phyloP scores from a whole-genome alignment of 495 filamentous ascomycete genomes.

The Penicillium tannophilum region DNA sequence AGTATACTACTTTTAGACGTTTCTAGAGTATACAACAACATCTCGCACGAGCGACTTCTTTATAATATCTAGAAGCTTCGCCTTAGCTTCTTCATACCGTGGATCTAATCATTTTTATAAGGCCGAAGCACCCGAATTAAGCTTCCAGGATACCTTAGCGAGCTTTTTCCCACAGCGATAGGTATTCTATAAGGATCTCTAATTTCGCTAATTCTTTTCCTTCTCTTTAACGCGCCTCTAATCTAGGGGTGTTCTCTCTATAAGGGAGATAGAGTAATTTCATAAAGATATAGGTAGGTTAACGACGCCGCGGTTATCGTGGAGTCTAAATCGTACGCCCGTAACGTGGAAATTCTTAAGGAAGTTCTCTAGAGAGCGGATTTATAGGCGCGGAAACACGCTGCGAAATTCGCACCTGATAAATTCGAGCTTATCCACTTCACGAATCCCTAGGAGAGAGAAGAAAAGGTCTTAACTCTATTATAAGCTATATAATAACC shows the following conservation, averaged over 20 bases:
- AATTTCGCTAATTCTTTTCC: too few species aligned
- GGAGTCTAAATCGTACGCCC: neutral
- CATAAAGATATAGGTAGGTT: neutral
- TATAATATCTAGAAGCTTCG: neutral
- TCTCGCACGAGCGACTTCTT: neutral
- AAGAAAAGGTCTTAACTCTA: neutral
- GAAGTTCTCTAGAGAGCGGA: neutral
- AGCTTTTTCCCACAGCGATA: too few species aligned
- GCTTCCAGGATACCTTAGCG: too few species aligned
- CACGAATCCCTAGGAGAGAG: neutral
- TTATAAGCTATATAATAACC: too few species aligned
- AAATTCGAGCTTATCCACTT: slow-evolving; percentile 21
- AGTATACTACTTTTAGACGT: neutral
- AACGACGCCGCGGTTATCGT: neutral
- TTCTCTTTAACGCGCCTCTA: neutral
- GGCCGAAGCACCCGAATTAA: neutral
- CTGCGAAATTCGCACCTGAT: slow-evolving; percentile 17
- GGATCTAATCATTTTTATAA: neutral
- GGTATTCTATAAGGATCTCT: too few species aligned
- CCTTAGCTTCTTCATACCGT: neutral
- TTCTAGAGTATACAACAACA: neutral
- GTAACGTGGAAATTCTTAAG: neutral
- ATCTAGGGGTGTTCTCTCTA: neutral
- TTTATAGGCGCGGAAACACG: slow-evolving; percentile 16
- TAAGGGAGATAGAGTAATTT: neutral